Evolutionary conservation across 352 stramenopile species (phyloP), one percentile per base, ranked within the genome.

Genomic region (Globisporangium uncinulatum): DNA sequence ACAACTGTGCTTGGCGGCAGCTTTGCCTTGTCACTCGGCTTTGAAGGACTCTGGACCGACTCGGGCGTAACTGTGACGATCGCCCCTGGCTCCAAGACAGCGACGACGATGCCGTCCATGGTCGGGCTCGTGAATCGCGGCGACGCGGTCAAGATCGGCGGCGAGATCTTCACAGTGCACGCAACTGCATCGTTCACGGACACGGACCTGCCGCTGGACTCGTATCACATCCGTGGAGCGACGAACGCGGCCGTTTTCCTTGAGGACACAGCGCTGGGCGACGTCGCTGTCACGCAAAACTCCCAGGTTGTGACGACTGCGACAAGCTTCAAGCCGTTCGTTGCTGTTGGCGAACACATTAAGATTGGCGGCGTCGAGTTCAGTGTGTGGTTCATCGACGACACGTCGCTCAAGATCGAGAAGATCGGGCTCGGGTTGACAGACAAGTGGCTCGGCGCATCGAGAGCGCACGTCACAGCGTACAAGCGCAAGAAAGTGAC

Each of bases 11-110:
- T 93, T 1, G 72, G 74, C 36, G 83, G 83, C 1, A 76, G 65
- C 17, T 89, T 93, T 41, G 80, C 90, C 39, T 37, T 93, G 21
- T 93, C 83, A 0, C 58, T 93, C 13, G 83, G 78, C 6, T 93
- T 88, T 62, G 66, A 86, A 60, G 80, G 79, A 15, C 56, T 69
- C 14, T 90, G 81, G 80, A 21, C 17, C 0, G 66, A 68, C 47
- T 64, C 70, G 2, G n/a, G 4, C 9, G 56, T 77, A 19, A 85
- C 57, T 11, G 76, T 68, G 13, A 79, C 57, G 0, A 59, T 93
- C 24, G 50, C 51, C 4, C 64, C 83, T 20, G 83, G 83, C 0
- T 86, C 76, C 3, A 80, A 73, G 29, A 78, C 65, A 3, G 79
- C 65, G 0, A 62, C 59, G 0, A 89, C 80, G 8, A 65, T 2